These are phyloP conservation scores for Cladosporium sp. DNA, from an alignment of 2,329 filamentous ascomycete genomes.

Conservation along the genomic window DNA sequence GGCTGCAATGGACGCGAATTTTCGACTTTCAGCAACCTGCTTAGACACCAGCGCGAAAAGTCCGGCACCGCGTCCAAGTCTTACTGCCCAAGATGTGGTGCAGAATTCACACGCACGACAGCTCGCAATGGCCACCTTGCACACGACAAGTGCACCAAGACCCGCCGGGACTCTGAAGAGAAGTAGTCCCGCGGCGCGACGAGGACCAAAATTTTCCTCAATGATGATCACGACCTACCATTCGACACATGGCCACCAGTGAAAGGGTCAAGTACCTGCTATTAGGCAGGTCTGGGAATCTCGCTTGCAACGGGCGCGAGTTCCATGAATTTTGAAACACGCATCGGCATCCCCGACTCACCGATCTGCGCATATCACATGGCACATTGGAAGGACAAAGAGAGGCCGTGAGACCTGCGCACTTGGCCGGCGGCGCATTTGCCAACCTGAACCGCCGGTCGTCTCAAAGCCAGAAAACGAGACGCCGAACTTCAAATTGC, in stretches of 20 bases:
- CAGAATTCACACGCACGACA: constrained; percentile 84
- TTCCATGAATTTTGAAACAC: neutral
- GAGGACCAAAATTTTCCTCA: neutral
- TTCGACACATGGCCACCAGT: neutral
- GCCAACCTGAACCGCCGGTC: constrained; percentile 5
- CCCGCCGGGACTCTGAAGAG: constrained; percentile 47
- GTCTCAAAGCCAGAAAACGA: neutral
- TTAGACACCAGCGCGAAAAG: constrained; percentile 90
- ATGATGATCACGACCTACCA: neutral
- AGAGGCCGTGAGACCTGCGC: constrained; percentile 1
- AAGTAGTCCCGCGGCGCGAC: constrained; percentile 12
- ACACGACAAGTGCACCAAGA: constrained; percentile 86
- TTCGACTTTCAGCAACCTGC: constrained; percentile 90
- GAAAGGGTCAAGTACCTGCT: too few species aligned
- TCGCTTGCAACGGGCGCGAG: too few species aligned
- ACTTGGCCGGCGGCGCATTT: neutral
- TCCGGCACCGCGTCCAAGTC: constrained; percentile 86
- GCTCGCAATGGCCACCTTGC: constrained; percentile 81
- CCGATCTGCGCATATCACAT: neutral
- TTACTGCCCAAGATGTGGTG: constrained; percentile 83
- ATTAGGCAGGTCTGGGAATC: too few species aligned
- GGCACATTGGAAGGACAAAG: neutral
- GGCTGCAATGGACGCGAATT: constrained; percentile 95
- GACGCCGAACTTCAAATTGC: neutral
- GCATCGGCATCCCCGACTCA: neutral